Evolutionary conservation across 2,329 filamentous ascomycete species (phyloP).

Genomic region (Nemania bipapillata): DNA sequence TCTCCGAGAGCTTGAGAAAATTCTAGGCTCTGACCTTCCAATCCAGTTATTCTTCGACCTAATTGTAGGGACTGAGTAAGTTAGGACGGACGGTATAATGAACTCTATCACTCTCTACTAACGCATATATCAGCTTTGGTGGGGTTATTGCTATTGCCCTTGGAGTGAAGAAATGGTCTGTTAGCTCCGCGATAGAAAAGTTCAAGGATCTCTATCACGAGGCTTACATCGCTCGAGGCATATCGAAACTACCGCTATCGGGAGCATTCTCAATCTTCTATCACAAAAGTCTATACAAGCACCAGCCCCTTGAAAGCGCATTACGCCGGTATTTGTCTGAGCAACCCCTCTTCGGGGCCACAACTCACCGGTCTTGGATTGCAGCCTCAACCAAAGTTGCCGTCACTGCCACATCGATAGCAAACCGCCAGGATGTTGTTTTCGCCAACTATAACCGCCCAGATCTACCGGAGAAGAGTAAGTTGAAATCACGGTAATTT

Average conservation of each 20-base stretch:
- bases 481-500: not conserved
- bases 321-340: constrained; percentile 48
- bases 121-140: constrained; percentile 42
- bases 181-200: constrained; percentile 47
- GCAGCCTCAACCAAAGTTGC: constrained; percentile 48
- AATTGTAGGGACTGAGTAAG: constrained; percentile 50
- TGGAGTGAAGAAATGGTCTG: constrained; percentile 51
- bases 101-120: not conserved
- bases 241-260: constrained; percentile 48
- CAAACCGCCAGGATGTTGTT: constrained; percentile 46
- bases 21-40: constrained; percentile 48
- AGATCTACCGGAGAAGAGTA: constrained; percentile 44
- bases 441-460: constrained; percentile 52
- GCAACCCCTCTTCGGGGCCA: constrained; percentile 49
- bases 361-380: constrained; percentile 43
- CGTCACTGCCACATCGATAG: constrained; percentile 44
- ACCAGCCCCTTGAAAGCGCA: constrained; percentile 46
- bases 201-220: constrained; percentile 50
- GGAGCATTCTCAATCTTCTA: constrained; percentile 48
- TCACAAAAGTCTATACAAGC: constrained; percentile 51
- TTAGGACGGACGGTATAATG: constrained; percentile 6
- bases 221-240: constrained; percentile 47
- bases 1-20: constrained; percentile 47
- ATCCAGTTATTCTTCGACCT: constrained; percentile 51
- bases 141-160: constrained; percentile 49